Evolutionary conservation across 345 rosid species (phyloP), one percentile per base, ranked within the genome.

Genomic region (Gossypium raimondii): DNA sequence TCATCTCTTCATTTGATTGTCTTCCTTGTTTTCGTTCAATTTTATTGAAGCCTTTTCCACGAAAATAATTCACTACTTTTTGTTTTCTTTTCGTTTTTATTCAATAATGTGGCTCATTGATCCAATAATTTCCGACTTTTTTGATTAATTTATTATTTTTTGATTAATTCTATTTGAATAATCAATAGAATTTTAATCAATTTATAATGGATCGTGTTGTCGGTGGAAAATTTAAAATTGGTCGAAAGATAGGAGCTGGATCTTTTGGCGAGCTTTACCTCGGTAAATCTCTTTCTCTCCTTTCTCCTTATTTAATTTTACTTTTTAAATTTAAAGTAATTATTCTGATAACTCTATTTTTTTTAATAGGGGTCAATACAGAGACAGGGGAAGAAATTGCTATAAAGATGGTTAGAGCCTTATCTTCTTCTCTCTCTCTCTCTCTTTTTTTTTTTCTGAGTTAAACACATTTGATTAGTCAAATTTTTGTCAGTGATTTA

Each of bases 171-270:
- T 70, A 2, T 24, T 50, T 29, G 25, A 63, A 53, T 24, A 56
- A 66, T 55, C 72, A 8, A 47, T 57, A 29, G 43, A 17, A 25
- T n/a, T 1, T 57, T 22, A 57, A 57, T 57, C 41, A 4, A 27
- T 27, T 65, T 47, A 69, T 57, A 77, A 89, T 84, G 93, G 93
- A 89, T 70, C 79, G 81, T 78, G 80, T 88, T 51, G 82, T 87
- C 7, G 93, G 90, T 18, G 89, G 81, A 7, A 89, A 87, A 77
- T 89, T 83, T 82, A 87, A 88, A 67, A 77, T 89, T 68, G 90
- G 88, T 60, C 82, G 90, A 55, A 89, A 87, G 86, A 87, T 89
- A 70, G 93, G 90, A 13, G 86, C 88, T 62, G 90, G 90, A 73
- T 87, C 90, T 38, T 89, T 89, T 29, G 93, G 93, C 27, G 93